phyloP scores from a whole-genome alignment of 495 filamentous ascomycete genomes.

The Aspergillus homomorphus region DNA sequence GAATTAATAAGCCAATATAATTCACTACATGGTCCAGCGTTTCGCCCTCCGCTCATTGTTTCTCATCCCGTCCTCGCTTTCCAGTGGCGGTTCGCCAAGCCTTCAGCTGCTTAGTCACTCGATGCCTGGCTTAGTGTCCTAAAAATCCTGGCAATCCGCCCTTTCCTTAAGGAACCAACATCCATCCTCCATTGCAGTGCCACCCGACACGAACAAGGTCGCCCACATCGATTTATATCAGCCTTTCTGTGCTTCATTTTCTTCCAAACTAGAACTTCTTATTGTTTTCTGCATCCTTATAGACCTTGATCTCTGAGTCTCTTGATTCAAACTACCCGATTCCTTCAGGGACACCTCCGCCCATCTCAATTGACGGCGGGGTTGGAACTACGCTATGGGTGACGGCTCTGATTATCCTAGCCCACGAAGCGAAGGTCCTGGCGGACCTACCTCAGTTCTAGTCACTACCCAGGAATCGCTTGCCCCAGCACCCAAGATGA shows the following conservation, averaged over 20 bases:
- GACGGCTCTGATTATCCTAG: slow-evolving; percentile 53
- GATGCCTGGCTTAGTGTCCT: slow-evolving; percentile 31
- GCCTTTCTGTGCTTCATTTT: slow-evolving; percentile 6
- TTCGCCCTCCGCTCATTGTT: slow-evolving; percentile 12
- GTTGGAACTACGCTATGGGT: slow-evolving; percentile 40
- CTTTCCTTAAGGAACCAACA: slow-evolving; percentile 15
- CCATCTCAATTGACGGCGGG: slow-evolving; percentile 37
- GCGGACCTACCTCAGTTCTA: slow-evolving; percentile 39
- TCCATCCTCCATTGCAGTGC: slow-evolving; percentile 14
- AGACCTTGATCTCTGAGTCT: slow-evolving; percentile 1
- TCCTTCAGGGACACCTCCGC: slow-evolving; percentile 14
- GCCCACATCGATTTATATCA: slow-evolving; percentile 16
- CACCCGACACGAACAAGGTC: slow-evolving; percentile 10
- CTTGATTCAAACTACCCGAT: slow-evolving; percentile 4
- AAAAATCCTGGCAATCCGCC: slow-evolving; percentile 32
- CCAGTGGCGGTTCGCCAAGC: slow-evolving; percentile 22
- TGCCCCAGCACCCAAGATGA: slow-evolving; percentile 40
- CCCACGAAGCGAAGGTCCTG: slow-evolving; percentile 49
- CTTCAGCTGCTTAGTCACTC: slow-evolving; percentile 18
- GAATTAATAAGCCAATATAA: too few species aligned
- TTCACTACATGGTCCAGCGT: not conserved
- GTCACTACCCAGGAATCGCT: slow-evolving; percentile 39
- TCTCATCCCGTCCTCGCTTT: slow-evolving; percentile 5
- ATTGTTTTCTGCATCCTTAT: not conserved
- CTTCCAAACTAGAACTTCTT: not conserved